Percentiles rank a stretch among this genome's conserved stretches.
Conservation (phyloP, 1,284 basidiomycete genomes). For the Tylopilus sp. region DNA sequence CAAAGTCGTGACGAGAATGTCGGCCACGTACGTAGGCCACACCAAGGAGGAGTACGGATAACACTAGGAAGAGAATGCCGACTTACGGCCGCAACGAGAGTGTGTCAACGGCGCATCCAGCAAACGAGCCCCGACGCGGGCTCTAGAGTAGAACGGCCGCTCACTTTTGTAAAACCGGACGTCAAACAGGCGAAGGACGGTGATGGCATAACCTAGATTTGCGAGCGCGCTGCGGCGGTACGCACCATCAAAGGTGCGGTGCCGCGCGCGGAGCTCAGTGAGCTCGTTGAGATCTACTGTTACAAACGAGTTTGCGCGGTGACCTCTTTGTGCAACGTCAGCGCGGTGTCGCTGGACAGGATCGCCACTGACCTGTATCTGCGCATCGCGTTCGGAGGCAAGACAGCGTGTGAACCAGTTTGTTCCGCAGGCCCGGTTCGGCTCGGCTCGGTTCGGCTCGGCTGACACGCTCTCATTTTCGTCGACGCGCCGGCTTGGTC, state of each 20-base stretch:
- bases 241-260: slow-evolving; percentile 80
- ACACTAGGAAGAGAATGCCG: slow-evolving; percentile 67
- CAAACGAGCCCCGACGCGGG: too few relatives aligned
- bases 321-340: slow-evolving; percentile 45
- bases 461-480: slow-evolving; percentile 9
- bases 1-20: slow-evolving; percentile 71
- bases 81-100: slow-evolving; percentile 43
- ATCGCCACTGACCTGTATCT: slow-evolving; percentile 28
- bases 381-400: slow-evolving; percentile 11
- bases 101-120: not conserved
- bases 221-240: slow-evolving; percentile 75
- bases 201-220: slow-evolving; percentile 71
- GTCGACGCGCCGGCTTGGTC: not conserved
- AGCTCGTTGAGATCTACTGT: slow-evolving; percentile 63
- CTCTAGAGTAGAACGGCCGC: too few relatives aligned
- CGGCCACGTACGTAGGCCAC: slow-evolving; percentile 61
- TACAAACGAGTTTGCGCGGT: slow-evolving; percentile 57
- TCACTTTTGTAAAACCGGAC: slow-evolving; percentile 64
- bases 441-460: slow-evolving; percentile 19
- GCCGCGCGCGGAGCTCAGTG: slow-evolving; percentile 73
- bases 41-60: slow-evolving; percentile 60
- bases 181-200: slow-evolving; percentile 77
- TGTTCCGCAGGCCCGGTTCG: not conserved
- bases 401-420: slow-evolving; percentile 23
- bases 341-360: not conserved